Percentiles rank a stretch among this genome's conserved stretches.
These are phyloP conservation scores for Kuraishia cidri DNA, from an alignment of 805 yeast genomes.

Conservation along the genomic window DNA sequence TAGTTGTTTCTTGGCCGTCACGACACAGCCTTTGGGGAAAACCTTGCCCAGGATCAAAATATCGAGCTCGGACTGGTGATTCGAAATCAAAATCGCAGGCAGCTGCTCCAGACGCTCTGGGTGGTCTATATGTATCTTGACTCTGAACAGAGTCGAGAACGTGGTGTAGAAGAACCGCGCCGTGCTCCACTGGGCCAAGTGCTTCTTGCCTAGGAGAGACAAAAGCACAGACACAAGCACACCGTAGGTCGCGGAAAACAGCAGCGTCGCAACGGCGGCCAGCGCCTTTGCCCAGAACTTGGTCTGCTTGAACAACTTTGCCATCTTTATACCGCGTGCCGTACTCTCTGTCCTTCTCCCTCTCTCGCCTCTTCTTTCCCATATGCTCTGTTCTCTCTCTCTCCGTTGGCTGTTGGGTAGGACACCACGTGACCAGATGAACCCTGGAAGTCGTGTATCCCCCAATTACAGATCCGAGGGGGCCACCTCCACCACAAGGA, in stretches of 20 bases:
- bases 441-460: too few species aligned
- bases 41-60: slow-evolving; percentile 71
- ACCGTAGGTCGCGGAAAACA: slow-evolving; percentile 66
- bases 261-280: slow-evolving; percentile 41
- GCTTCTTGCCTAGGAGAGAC: slow-evolving; percentile 62
- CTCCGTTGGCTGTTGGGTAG: too few species aligned
- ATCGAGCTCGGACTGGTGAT: slow-evolving; percentile 90
- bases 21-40: slow-evolving; percentile 84
- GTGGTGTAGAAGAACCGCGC: slow-evolving; percentile 72
- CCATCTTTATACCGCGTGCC: too few species aligned
- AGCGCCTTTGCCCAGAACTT: slow-evolving; percentile 28
- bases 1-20: slow-evolving; percentile 83
- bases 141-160: slow-evolving; percentile 55
- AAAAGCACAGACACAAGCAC: slow-evolving; percentile 65
- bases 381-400: too few species aligned
- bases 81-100: slow-evolving; percentile 78
- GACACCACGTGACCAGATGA: too few species aligned
- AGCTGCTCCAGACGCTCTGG: slow-evolving; percentile 45
- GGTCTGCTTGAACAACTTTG: not conserved
- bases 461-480: too few species aligned
- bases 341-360: too few species aligned
- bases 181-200: slow-evolving; percentile 81
- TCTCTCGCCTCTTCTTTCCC: too few species aligned
- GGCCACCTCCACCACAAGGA: too few species aligned
- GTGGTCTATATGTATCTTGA: slow-evolving; percentile 61